A percentile compares a stretch with the other conserved stretches of the same genome.
Conservation (phyloP, 345 rosid genomes). For the Pugionium dolabratum region DNA sequence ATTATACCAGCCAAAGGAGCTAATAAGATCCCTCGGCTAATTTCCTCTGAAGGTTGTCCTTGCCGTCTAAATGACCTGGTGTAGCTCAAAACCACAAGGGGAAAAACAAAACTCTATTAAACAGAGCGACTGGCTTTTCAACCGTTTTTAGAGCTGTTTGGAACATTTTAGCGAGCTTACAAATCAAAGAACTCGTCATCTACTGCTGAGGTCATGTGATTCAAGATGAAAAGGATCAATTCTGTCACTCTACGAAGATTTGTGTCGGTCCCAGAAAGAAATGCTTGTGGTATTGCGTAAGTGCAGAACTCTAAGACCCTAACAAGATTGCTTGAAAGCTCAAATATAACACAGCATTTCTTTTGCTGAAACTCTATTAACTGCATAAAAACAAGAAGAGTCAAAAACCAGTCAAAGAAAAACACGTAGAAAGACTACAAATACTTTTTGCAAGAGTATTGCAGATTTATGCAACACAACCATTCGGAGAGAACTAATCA, state of each 20-base stretch:
- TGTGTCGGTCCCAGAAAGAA: slow-evolving; percentile 75
- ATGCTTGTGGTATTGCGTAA: slow-evolving; percentile 76
- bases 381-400: slow-evolving; percentile 42
- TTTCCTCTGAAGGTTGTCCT: slow-evolving; percentile 71
- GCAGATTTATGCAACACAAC: background rate
- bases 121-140: background rate
- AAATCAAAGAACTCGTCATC: slow-evolving; percentile 90
- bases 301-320: slow-evolving; percentile 93
- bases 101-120: background rate
- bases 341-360: slow-evolving; percentile 86
- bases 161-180: slow-evolving; percentile 51
- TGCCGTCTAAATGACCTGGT: slow-evolving; percentile 77
- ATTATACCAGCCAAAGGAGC: slow-evolving; percentile 90
- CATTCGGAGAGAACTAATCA: slow-evolving; percentile 6
- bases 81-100: background rate
- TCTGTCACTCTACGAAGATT: slow-evolving; percentile 93
- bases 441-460: background rate
- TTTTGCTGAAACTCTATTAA: slow-evolving; percentile 83
- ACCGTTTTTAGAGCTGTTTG: background rate
- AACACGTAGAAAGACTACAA: background rate
- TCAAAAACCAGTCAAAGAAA: slow-evolving; percentile 18
- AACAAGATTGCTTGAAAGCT: slow-evolving; percentile 91
- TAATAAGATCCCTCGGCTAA: slow-evolving; percentile 73
- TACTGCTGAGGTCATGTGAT: slow-evolving; percentile 73
- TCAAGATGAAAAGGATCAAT: slow-evolving; percentile 77